Conservation (phyloP, 768 basidiomycete species). For the Crucibulum laeve region DNA sequence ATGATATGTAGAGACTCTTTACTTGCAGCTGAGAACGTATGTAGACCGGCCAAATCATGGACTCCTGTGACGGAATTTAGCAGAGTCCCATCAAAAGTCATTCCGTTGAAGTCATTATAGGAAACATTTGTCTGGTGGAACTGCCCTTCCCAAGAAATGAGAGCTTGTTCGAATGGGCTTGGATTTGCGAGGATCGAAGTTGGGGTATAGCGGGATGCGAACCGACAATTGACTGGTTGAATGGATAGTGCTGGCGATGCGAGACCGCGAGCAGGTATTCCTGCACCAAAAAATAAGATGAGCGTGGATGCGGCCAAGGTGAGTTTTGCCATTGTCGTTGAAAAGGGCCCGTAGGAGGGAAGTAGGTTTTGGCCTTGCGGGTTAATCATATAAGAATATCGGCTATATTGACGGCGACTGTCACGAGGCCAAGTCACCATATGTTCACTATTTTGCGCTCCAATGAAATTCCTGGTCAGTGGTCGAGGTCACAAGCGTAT, state of each 20-base stretch:
- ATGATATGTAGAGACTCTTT: slow-evolving; percentile 20
- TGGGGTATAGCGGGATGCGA: slow-evolving; percentile 4
- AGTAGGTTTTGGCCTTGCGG: too few relatives aligned
- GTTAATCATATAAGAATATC: too few relatives aligned
- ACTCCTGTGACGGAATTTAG: slow-evolving; percentile 13
- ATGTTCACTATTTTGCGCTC: too few relatives aligned
- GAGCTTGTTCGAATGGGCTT: slow-evolving; percentile 12
- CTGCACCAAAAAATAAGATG: too few relatives aligned
- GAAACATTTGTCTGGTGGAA: slow-evolving; percentile 20
- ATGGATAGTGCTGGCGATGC: not conserved
- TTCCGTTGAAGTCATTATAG: slow-evolving; percentile 17
- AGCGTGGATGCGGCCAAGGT: too few relatives aligned
- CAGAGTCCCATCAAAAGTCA: slow-evolving; percentile 19
- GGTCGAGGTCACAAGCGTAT: too few relatives aligned
- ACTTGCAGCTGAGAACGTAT: slow-evolving; percentile 18
- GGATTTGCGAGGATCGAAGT: slow-evolving; percentile 8
- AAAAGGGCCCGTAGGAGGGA: too few relatives aligned
- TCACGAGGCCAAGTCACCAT: too few relatives aligned
- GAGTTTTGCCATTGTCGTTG: too few relatives aligned
- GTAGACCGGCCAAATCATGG: slow-evolving; percentile 13
- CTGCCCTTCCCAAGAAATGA: slow-evolving; percentile 18
- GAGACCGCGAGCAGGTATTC: too few relatives aligned
- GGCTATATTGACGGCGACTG: too few relatives aligned
- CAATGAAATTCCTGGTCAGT: too few relatives aligned
- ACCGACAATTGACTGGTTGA: not conserved